Base-by-base conservation (phyloP, 2,329 filamentous ascomycete genomes). In the Coniochaeta sp. region DNA sequence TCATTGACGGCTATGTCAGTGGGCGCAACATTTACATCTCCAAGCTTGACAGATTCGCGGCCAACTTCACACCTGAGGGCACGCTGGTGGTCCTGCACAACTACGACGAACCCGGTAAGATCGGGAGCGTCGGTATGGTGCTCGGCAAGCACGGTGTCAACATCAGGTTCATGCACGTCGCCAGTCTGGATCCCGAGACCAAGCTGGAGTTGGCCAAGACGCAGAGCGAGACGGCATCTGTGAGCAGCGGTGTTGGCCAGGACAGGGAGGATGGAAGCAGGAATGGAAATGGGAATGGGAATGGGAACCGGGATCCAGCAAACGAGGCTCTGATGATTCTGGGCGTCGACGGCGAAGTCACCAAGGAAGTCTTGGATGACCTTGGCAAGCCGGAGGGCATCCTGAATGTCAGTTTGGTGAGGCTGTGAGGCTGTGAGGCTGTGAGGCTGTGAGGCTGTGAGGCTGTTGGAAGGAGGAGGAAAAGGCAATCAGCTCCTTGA, bases 271-370 rank as follows among this genome's bases (percentile, higher is more conserved):
- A 36, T 9, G 28, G 28, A n/a, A n/a, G n/a, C n/a, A n/a, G n/a
- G n/a, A n/a, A n/a, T n/a, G n/a, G n/a, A 5, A 64, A 57, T 62
- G 64, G 66, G 58, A 66, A 62, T 34, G 61, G 58, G 12, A 66
- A 69, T 31, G 64, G 66, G 58, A 66, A 62, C 38, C 60, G 58
- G 11, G 66, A 69, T 28, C 47, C 47, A 7, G 47, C 47, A 14
- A 84, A 86, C 50, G 90, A 93, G 74, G 90, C 90, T 11, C 73
- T 93, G 65, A 93, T 93, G 90, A 93, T 93, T 66, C 66, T 93
- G 58, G 89, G 90, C 1, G 85, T 93, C 11, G 86, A 89, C 67
- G 82, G 84, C 2, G 78, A 80, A 3, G 85, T 92, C 19, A 81
- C 80, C 0, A 80, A 81, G 59, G 80, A 84, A 36, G 77, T 85